Conservation (phyloP, 225 moss, liverwort and hornwort species). For the Marchantia paleacea region DNA sequence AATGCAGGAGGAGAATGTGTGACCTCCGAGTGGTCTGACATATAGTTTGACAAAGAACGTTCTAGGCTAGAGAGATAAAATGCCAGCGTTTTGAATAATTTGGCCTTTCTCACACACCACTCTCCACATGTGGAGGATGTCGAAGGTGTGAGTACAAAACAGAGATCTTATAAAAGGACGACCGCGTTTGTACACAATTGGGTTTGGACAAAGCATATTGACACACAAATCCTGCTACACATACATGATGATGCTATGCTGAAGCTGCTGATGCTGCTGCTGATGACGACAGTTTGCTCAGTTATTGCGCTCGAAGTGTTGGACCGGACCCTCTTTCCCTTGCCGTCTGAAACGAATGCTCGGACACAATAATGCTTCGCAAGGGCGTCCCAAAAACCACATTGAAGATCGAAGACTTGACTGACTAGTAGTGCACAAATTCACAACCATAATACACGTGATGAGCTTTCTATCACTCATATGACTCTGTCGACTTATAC, state of each 20-base stretch:
- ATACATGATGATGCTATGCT: constrained; percentile 4
- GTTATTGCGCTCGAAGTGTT: constrained; percentile 11
- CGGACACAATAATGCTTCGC: background rate
- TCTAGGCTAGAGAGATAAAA: background rate
- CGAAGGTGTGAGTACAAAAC: constrained; percentile 9
- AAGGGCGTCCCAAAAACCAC: constrained; percentile 19
- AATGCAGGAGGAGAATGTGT: background rate
- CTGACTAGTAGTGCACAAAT: constrained; percentile 20
- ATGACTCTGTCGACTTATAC: background rate
- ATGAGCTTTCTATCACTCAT: background rate
- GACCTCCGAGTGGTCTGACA: background rate
- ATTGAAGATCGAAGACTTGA: background rate
- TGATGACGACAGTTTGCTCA: background rate
- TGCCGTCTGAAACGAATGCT: background rate
- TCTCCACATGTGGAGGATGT: constrained; percentile 11
- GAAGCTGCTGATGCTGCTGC: background rate
- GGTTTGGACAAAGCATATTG: constrained; percentile 16
- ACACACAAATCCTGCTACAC: constrained; percentile 29
- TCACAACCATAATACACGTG: constrained; percentile 22
- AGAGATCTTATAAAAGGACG: constrained; percentile 14
- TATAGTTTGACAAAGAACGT: background rate
- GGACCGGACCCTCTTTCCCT: background rate
- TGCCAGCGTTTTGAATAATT: background rate
- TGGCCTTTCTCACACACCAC: constrained; percentile 11
- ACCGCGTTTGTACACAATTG: constrained; percentile 22